Percentiles rank a stretch among this genome's conserved stretches.
Evolutionary conservation across 2,329 filamentous ascomycete genomes (phyloP).

Genomic region (Trichoderma koningiopsis): DNA sequence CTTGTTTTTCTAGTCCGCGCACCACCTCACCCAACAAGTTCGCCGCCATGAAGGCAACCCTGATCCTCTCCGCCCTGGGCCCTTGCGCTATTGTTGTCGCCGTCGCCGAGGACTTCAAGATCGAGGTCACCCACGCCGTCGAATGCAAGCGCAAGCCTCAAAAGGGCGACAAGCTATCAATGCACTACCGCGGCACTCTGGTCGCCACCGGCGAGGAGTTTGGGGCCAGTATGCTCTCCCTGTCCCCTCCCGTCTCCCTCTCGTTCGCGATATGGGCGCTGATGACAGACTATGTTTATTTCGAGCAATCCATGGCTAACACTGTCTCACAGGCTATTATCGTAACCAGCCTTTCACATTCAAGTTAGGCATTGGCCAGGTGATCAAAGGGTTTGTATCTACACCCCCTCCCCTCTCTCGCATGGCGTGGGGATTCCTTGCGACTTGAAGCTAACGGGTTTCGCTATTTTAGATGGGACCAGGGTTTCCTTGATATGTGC

Average conservation of each 20-base stretch:
- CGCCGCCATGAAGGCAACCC: conserved; percentile 51
- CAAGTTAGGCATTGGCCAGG: conserved; percentile 74
- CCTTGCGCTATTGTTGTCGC: conserved; percentile 54
- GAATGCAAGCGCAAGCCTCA: conserved; percentile 78
- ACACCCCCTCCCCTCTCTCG: background rate
- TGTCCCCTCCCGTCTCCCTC: background rate
- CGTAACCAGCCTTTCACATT: conserved; percentile 77
- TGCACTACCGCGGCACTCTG: conserved; percentile 88
- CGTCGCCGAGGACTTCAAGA: conserved; percentile 66
- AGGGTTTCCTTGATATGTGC: conserved; percentile 91
- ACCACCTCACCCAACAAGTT: background rate
- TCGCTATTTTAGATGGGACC: conserved; percentile 68
- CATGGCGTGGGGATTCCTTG: background rate
- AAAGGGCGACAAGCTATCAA: conserved; percentile 76
- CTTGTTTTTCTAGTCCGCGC: too few species aligned
- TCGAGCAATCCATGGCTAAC: background rate
- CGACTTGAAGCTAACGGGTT: conserved; percentile 3
- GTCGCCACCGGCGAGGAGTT: conserved; percentile 74
- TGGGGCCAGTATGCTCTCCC: conserved; percentile 61
- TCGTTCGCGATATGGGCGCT: background rate
- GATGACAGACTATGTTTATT: background rate
- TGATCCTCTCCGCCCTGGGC: conserved; percentile 54
- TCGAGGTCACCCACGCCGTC: conserved; percentile 73
- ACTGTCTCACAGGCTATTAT: conserved; percentile 63
- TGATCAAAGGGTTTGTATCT: conserved; percentile 77